Base-by-base conservation (phyloP, 768 basidiomycete genomes). In the Lactarius trivialis region DNA sequence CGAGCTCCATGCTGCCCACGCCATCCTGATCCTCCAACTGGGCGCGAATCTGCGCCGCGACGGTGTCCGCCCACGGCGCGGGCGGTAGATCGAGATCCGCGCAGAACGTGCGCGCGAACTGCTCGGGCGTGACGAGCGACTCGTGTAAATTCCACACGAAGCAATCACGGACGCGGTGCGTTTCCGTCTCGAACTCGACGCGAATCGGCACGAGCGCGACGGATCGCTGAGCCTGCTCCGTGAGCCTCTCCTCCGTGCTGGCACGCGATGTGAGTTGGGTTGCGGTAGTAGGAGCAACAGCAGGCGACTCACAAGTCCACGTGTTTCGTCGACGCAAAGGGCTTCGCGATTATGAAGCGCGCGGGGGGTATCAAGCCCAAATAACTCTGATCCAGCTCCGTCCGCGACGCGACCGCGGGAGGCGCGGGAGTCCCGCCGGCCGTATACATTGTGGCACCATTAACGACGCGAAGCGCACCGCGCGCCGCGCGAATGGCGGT, bases 81-180 rank as follows among this genome's bases (percentile, higher is more conserved):
- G 72, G 56, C 1, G 91, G 82, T 6, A 99, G 79, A 61, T 93
- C 91, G 50, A 98, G 80, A 74, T 99, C 97, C 34, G 81, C 77
- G 72, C 93, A 96, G 73, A 98, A 95, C 32, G 85, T 86, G 56
- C 76, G 79, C 4, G 96, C 94, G 66, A 99, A 99, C 1, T 78
- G 77, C 60, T 91, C 86, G 0, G 96, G 94, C 28, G 85, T 88
- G 68, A 96, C 86, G 64, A 91, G 75, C n/a, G 78, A 76, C 75
- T 98, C 96, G 71, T 92, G 85, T 51, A 94, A 74, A 69, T 98
- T 97, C 97, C 97, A 99, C 12, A 92, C 83, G 73, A 99, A 98
- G 70, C 88, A 89, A 70, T 99, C 97, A 45, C 95, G 87, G 72
- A 99, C 84, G 69, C 95, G 80, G 70, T 91, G 91, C 0, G 89